A percentile compares a stretch with the other conserved stretches of the same genome.
Evolutionary conservation across 805 yeast species (phyloP).

Genomic region (Nakazawaea populi): DNA sequence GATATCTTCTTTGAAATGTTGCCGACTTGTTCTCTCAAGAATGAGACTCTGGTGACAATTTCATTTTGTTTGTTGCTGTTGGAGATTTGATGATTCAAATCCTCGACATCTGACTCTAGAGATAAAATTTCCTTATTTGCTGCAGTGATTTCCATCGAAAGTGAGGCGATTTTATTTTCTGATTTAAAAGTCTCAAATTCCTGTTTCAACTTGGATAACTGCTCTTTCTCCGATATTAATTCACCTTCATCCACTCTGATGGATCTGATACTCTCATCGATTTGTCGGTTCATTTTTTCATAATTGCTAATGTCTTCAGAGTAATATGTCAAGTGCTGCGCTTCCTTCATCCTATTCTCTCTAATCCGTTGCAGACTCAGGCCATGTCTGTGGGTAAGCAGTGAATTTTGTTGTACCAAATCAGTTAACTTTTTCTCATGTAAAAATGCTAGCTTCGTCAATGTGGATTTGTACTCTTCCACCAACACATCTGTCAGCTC

Average conservation of each 20-base stretch:
- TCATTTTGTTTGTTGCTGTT: slow-evolving; percentile 54
- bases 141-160: slow-evolving; percentile 29
- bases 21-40: slow-evolving; percentile 34
- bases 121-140: slow-evolving; percentile 30
- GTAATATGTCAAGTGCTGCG: slow-evolving; percentile 36
- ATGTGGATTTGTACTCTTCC: slow-evolving; percentile 11
- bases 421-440: slow-evolving; percentile 4
- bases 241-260: slow-evolving; percentile 39
- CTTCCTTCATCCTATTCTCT: slow-evolving; percentile 33
- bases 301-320: slow-evolving; percentile 31
- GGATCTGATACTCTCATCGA: slow-evolving; percentile 32
- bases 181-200: slow-evolving; percentile 27
- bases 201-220: slow-evolving; percentile 31
- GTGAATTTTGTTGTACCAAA: slow-evolving; percentile 12
- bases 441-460: slow-evolving; percentile 7
- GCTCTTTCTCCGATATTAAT: slow-evolving; percentile 37
- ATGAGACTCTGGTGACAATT: slow-evolving; percentile 43
- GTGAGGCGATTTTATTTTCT: slow-evolving; percentile 19
- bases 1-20: slow-evolving; percentile 21
- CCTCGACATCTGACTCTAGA: slow-evolving; percentile 44
- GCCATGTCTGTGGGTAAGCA: slow-evolving; percentile 12
- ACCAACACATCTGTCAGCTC: slow-evolving; percentile 10
- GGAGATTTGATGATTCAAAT: slow-evolving; percentile 42
- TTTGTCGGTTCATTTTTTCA: slow-evolving; percentile 27
- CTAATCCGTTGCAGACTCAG: slow-evolving; percentile 16